Evolutionary conservation across 805 yeast species (phyloP).

Genomic region (Clavispora vitiphila): DNA sequence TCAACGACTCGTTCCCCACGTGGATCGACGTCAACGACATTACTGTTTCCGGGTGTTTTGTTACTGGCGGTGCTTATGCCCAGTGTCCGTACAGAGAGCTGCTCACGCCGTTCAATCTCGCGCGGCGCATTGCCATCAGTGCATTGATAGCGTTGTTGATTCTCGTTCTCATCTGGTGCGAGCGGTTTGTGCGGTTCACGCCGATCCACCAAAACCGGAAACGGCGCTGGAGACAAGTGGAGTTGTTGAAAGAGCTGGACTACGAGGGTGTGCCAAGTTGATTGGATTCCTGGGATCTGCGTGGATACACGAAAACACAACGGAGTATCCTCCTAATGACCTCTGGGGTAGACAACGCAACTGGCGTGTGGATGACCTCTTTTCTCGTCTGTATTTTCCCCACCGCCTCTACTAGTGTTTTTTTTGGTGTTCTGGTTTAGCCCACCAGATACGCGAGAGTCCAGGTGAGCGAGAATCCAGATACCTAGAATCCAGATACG

Average conservation of each 20-base stretch:
- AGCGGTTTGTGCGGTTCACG: slow-evolving; percentile 49
- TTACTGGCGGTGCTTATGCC: slow-evolving; percentile 72
- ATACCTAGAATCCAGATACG: too few species aligned
- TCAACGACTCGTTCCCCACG: slow-evolving; percentile 30
- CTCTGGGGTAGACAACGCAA: too few species aligned
- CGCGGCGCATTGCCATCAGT: slow-evolving; percentile 64
- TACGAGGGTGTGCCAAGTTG: slow-evolving; percentile 75
- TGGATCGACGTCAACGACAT: slow-evolving; percentile 87
- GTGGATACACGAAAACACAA: too few species aligned
- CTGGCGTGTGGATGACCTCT: too few species aligned
- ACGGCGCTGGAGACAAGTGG: slow-evolving; percentile 54
- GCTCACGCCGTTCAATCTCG: slow-evolving; percentile 51
- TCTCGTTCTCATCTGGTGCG: slow-evolving; percentile 44
- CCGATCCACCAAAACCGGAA: slow-evolving; percentile 71
- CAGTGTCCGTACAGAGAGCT: slow-evolving; percentile 70
- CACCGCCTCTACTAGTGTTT: too few species aligned
- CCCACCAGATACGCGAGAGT: too few species aligned
- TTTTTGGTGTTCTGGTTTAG: too few species aligned
- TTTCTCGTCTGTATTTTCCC: too few species aligned
- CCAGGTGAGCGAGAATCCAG: too few species aligned
- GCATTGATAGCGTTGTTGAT: slow-evolving; percentile 51
- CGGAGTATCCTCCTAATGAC: too few species aligned
- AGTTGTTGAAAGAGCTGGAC: slow-evolving; percentile 31
- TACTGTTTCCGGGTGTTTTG: slow-evolving; percentile 74
- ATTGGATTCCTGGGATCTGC: too few species aligned